Evolutionary conservation across 495 filamentous ascomycete genomes (phyloP).

Genomic region (Aspergillus nanangensis): DNA sequence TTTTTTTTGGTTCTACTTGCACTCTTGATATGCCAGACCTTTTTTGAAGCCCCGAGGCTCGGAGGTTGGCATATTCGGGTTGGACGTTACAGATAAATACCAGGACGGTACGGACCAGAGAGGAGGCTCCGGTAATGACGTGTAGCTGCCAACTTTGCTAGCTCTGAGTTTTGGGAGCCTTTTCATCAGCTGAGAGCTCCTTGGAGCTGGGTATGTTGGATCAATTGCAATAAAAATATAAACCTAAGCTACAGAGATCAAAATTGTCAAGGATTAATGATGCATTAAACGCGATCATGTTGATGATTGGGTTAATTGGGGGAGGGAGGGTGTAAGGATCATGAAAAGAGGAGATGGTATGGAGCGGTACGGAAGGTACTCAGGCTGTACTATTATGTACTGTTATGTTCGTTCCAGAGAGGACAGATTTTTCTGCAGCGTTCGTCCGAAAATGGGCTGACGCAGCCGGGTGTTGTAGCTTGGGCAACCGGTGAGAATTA

Average conservation of each 20-base stretch:
- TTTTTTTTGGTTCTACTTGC: background rate
- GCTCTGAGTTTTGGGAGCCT: no score
- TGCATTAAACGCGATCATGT: no score
- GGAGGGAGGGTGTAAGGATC: background rate
- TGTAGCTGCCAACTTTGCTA: background rate
- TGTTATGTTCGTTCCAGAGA: no score
- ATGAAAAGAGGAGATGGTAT: background rate
- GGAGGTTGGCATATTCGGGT: background rate
- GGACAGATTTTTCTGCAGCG: conserved; percentile 34
- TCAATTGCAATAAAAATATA: no score
- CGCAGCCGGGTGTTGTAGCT: background rate
- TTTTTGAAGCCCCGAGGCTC: background rate
- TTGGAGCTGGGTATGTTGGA: no score
- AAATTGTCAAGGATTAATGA: no score
- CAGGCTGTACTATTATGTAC: no score
- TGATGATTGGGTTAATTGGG: no score
- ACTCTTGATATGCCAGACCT: background rate
- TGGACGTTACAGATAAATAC: background rate
- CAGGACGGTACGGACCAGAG: background rate
- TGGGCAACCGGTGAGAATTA: no score
- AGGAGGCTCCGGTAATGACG: background rate
- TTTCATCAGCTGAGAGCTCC: no score
- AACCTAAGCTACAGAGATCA: no score
- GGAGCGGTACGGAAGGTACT: conserved; percentile 13
- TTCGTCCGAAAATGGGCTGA: conserved; percentile 16